A percentile compares a stretch with the other conserved stretches of the same genome.
Conservation (phyloP, 768 basidiomycete species). For the Mycena venus region DNA sequence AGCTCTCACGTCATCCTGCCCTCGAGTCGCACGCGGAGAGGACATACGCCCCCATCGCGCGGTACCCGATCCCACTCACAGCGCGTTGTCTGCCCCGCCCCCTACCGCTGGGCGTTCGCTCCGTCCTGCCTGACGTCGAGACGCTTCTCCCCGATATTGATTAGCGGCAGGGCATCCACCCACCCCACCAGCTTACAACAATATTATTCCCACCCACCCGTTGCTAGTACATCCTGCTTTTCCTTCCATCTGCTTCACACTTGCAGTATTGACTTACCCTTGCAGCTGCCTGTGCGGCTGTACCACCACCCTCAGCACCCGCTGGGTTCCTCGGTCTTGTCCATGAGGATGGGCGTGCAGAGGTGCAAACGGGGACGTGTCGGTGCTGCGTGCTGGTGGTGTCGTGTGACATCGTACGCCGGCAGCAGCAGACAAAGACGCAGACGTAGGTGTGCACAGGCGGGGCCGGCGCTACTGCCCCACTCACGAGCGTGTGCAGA, state of each 20-base stretch:
- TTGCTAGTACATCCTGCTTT: background rate
- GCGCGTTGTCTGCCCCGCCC: background rate
- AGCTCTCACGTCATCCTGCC: too few relatives aligned
- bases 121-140: background rate
- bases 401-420: background rate
- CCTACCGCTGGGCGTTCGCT: background rate
- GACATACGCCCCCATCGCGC: too few relatives aligned
- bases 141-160: background rate
- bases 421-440: background rate
- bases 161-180: background rate
- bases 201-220: background rate
- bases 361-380: background rate
- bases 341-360: background rate
- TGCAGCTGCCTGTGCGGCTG: background rate
- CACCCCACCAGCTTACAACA: background rate
- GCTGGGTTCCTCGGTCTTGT: background rate
- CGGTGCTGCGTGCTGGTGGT: background rate
- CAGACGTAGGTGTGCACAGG: background rate
- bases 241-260: background rate
- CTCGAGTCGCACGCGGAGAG: too few relatives aligned
- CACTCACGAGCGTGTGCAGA: background rate
- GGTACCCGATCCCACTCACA: background rate
- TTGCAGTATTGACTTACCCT: background rate
- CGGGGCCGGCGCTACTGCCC: background rate
- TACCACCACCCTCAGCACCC: background rate